Evolutionary conservation across 1,139 yeast species (phyloP).

Genomic region (Diutina scorzettiae): DNA sequence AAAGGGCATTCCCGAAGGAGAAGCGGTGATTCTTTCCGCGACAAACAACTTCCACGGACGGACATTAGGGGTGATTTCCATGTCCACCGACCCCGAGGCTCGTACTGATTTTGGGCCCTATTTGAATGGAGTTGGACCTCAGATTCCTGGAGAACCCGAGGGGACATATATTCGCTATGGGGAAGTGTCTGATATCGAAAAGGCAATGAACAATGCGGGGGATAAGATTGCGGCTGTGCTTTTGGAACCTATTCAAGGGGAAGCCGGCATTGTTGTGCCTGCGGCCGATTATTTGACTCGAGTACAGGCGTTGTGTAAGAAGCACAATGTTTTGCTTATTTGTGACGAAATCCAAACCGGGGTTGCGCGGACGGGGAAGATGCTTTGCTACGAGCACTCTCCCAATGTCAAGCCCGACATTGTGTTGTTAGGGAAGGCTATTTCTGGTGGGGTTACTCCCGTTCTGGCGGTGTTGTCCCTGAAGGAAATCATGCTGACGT

Average conservation of each 20-base stretch:
- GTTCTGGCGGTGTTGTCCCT: slow-evolving; percentile 87
- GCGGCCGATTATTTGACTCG: slow-evolving; percentile 65
- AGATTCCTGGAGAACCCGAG: slow-evolving; percentile 49
- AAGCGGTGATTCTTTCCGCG: slow-evolving; percentile 83
- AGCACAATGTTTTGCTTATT: slow-evolving; percentile 77
- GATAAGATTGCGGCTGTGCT: slow-evolving; percentile 85
- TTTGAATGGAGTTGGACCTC: slow-evolving; percentile 72
- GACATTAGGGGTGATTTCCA: slow-evolving; percentile 87
- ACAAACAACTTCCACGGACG: slow-evolving; percentile 92
- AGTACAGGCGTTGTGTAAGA: slow-evolving; percentile 66
- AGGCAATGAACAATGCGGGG: slow-evolving; percentile 74
- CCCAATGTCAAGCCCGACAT: slow-evolving; percentile 74
- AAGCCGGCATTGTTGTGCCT: slow-evolving; percentile 96
- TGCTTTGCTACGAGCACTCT: slow-evolving; percentile 85
- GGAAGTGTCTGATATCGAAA: slow-evolving; percentile 73
- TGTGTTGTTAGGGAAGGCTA: slow-evolving; percentile 83
- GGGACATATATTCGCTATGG: slow-evolving; percentile 61
- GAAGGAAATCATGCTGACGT: slow-evolving; percentile 75
- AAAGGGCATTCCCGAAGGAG: slow-evolving; percentile 71
- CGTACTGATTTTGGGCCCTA: slow-evolving; percentile 86
- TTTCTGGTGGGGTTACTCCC: slow-evolving; percentile 91
- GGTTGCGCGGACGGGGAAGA: slow-evolving; percentile 91
- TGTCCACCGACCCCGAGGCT: slow-evolving; percentile 95
- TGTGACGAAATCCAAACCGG: slow-evolving; percentile 98
- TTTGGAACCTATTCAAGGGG: slow-evolving; percentile 96